Conservation (phyloP, 2,329 filamentous ascomycete species). For the Chalara sp. region DNA sequence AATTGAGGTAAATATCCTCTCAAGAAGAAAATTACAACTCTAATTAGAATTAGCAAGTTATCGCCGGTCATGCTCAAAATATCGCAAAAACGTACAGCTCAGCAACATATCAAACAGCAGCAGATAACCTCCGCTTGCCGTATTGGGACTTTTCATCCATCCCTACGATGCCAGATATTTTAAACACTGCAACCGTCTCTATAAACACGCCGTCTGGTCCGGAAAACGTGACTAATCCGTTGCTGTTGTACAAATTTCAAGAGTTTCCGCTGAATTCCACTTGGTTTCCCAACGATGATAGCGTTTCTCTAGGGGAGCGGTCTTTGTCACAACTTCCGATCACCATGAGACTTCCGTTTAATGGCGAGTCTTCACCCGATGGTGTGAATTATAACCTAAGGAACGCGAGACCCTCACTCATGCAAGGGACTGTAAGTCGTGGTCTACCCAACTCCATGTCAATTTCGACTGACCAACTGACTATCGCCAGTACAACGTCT, state of each 20-base stretch:
- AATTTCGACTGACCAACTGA: not conserved
- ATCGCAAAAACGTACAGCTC: constrained; percentile 31
- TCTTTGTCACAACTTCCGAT: too few relatives aligned
- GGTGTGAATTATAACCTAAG: too few relatives aligned
- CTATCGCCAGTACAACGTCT: constrained; percentile 14
- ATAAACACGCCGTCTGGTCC: constrained; percentile 19
- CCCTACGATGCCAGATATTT: constrained; percentile 33
- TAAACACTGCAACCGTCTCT: constrained; percentile 20
- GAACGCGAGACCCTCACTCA: too few relatives aligned
- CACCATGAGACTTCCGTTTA: too few relatives aligned
- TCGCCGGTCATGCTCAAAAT: constrained; percentile 37
- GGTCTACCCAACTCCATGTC: not conserved
- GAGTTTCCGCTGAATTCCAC: constrained; percentile 24
- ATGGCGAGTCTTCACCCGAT: too few relatives aligned
- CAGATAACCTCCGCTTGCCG: constrained; percentile 34
- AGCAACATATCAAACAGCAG: constrained; percentile 34
- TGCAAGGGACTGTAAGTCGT: too few relatives aligned
- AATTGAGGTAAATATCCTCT: constrained; percentile 39
- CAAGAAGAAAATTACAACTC: constrained; percentile 6
- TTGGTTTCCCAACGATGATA: constrained; percentile 20
- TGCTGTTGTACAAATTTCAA: constrained; percentile 43
- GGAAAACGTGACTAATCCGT: constrained; percentile 38
- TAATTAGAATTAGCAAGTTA: constrained; percentile 36
- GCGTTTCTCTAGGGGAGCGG: not conserved
- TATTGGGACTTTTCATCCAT: constrained; percentile 40